Evolutionary conservation across 164 flowering plant species (phyloP), one percentile per base, ranked within the genome.

Genomic region (Berberis vulgaris): DNA sequence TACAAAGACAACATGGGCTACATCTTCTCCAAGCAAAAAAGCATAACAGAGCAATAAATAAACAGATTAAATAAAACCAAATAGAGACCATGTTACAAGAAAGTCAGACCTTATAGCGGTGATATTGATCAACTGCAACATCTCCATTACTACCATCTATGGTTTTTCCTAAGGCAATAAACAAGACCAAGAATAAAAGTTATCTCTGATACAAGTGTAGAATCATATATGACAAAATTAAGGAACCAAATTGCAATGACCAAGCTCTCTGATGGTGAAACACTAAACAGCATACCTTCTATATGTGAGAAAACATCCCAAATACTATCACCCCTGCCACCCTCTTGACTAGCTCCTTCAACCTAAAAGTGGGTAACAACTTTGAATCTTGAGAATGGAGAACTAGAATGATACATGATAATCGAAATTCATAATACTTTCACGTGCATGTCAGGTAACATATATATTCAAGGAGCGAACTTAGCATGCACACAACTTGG

Each of bases 71-170:
- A 46, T 46, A 46, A 46, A 5, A 46, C 5, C 5, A 5, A 46
- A 5, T 46, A 46, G 8, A 46, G 8, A 41, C 40, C 65, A 45
- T 50, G 2, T 40, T 44, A 56, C 3, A 10, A 13, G n/a, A 26
- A 41, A 2, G 47, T 44, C 69, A 43, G 9, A 84, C 97, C 93
- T 84, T 77, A 77, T 88, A 91, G 57, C 83, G 80, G 69, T 91
- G 96, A 69, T 88, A 88, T 45, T 88, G 96, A 74, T 88, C 97
- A 58, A 82, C 91, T 47, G 97, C 88, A 12, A 83, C 69, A 73
- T 91, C 94, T 53, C 86, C 97, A 76, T 83, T 86, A 80, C 89
- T 82, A 63, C 86, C 88, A 81, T 91, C 94, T 61, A 59, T 1
- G 43, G 86, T 83, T 2, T 79, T 86, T 7, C 98, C 98, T 91